Base-by-base conservation (phyloP, 2,329 filamentous ascomycete genomes). In the Corinectria fuckeliana region DNA sequence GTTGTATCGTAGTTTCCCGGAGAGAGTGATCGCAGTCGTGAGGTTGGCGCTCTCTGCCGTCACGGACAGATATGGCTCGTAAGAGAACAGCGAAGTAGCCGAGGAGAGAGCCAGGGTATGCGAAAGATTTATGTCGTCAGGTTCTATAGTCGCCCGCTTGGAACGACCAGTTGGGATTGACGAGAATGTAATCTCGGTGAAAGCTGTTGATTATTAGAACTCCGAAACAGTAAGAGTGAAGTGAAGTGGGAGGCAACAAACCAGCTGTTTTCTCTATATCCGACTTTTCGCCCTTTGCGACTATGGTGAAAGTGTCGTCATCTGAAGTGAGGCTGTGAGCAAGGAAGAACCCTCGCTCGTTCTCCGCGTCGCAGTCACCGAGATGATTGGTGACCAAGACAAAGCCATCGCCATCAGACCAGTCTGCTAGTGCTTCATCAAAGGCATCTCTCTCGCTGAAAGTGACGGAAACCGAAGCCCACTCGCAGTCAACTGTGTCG, bases 361-460 rank as follows among this genome's bases (percentile, higher is more conserved):
- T 67, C 53, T 75, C 70, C n/a, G 64, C 63, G 56, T 79, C 76
- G 58, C 78, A 80, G 57, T 77, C 71, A 26, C 76, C 77, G 18
- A 75, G 54, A 65, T 80, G 74, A 67, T 78, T 80, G 13, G 78
- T 80, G 60, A 81, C 72, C 49, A 81, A 62, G 38, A 79, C 68
- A 34, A 80, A 62, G 14, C 28, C 36, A 11, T 52, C 50, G 20
- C 64, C 50, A 21, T 64, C 41, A 5, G 56, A 47, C 63, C 63
- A 66, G 32, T 58, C 51, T 7, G 30, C 48, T 5, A 58, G 36
- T 2, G 63, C 63, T 42, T 60, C 55, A 18, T 50, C 36, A 18
- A 64, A 66, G n/a, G 53, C 53, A 2, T 47, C 49, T 3, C 47
- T 39, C 8, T 57, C 26, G 21, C 45, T 39, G 45, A 66, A 66